Conservation (phyloP, 306 rosid species). For the Dryas octopetala region DNA sequence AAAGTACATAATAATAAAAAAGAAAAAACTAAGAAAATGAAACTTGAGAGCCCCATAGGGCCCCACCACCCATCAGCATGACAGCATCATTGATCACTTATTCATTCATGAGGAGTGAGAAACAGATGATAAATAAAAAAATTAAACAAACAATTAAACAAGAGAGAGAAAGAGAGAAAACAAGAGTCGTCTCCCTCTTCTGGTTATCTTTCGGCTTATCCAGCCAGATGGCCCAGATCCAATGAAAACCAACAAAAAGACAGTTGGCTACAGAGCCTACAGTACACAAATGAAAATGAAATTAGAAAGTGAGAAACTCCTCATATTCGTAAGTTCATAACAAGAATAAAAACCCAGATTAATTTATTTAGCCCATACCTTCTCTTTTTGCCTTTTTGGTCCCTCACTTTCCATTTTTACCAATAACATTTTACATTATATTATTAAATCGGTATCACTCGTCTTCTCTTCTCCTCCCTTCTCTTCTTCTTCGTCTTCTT, state of each 20-base stretch:
- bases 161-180: background rate
- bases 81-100: too few relatives aligned
- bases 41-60: too few relatives aligned
- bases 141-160: background rate
- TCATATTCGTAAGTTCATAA: background rate
- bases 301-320: background rate
- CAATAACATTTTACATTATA: background rate
- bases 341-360: background rate
- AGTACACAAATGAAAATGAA: background rate
- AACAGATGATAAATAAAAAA: background rate
- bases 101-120: too few relatives aligned
- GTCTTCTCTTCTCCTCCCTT: background rate
- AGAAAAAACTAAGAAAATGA: too few relatives aligned
- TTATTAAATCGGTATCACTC: background rate
- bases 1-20: too few relatives aligned
- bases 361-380: background rate
- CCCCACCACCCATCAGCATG: too few relatives aligned
- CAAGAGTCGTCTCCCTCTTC: background rate
- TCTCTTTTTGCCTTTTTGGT: background rate
- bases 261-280: background rate
- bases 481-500: background rate
- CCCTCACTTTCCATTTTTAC: background rate
- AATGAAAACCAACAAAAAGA: background rate
- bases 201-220: slow-evolving; percentile 2
- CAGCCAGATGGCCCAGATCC: slow-evolving; percentile 25